These are phyloP conservation scores for Penicillium verhagenii DNA, from an alignment of 495 filamentous ascomycete species.

Conservation along the genomic window DNA sequence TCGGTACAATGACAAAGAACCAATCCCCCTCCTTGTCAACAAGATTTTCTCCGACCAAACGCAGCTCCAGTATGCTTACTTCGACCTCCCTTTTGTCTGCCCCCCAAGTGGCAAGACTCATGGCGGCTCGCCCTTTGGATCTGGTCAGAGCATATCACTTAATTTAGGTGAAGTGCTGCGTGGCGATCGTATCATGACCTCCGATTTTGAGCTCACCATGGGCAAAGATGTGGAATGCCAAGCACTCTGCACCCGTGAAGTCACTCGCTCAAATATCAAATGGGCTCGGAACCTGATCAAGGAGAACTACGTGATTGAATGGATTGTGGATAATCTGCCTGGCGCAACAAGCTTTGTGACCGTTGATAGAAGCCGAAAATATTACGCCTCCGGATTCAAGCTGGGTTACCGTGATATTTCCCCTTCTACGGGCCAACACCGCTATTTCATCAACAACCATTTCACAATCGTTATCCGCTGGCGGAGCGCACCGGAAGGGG, in stretches of 20 bases:
- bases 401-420: conserved; percentile 75
- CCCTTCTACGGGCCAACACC: conserved; percentile 56
- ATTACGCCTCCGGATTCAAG: conserved; percentile 96
- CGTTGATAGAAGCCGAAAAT: conserved; percentile 82
- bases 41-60: conserved; percentile 94
- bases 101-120: conserved; percentile 71
- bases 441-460: conserved; percentile 87
- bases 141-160: conserved; percentile 77
- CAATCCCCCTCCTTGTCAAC: conserved; percentile 88
- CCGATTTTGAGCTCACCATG: conserved; percentile 85
- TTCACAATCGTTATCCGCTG: conserved; percentile 85
- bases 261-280: conserved; percentile 65
- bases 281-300: conserved; percentile 72
- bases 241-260: conserved; percentile 68
- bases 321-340: conserved; percentile 95
- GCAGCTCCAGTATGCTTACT: conserved; percentile 91
- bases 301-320: conserved; percentile 87
- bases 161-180: conserved; percentile 93
- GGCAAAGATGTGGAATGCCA: conserved; percentile 73
- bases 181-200: conserved; percentile 85
- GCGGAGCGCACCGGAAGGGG: conserved; percentile 69
- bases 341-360: conserved; percentile 93
- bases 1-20: conserved; percentile 75
- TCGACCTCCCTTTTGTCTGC: conserved; percentile 89
- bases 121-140: conserved; percentile 68